Percentiles rank a stretch among this genome's conserved stretches.
These are phyloP conservation scores for Sordaria brevicollis DNA, from an alignment of 495 filamentous ascomycete species.

Conservation along the genomic window DNA sequence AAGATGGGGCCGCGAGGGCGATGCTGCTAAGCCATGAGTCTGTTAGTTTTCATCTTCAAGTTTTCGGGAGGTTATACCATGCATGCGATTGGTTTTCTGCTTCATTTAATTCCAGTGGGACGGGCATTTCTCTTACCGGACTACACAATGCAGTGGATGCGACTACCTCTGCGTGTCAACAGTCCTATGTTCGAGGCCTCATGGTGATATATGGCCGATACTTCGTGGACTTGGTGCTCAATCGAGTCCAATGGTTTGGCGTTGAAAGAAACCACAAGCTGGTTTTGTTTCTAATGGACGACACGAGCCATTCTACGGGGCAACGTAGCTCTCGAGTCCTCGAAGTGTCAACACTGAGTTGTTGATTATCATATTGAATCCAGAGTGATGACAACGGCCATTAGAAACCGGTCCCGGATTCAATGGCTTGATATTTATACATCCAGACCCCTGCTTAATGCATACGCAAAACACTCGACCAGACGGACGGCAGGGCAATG, in stretches of 20 bases:
- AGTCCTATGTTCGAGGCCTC: neutral
- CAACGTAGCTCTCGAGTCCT: neutral
- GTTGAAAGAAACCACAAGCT: neutral
- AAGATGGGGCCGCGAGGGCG: constrained; percentile 53
- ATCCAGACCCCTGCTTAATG: neutral
- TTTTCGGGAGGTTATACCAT: constrained; percentile 3
- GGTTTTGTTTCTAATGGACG: neutral
- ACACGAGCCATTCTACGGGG: neutral
- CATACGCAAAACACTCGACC: neutral
- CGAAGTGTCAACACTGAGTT: neutral
- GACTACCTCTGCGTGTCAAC: neutral
- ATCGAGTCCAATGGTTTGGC: neutral
- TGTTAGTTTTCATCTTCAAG: neutral
- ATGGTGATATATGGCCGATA: no score
- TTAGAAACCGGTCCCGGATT: neutral
- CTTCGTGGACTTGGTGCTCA: neutral
- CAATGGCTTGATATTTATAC: neutral
- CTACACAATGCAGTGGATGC: neutral
- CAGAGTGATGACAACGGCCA: neutral
- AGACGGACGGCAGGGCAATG: neutral
- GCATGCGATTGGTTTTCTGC: neutral
- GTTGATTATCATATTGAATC: neutral
- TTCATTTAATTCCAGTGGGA: neutral
- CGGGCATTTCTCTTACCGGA: neutral
- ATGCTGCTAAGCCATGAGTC: constrained; percentile 8